Evolutionary conservation across 169 alveolate species (phyloP), one percentile per base, ranked within the genome.

Genomic region (Blepharisma undulans): DNA sequence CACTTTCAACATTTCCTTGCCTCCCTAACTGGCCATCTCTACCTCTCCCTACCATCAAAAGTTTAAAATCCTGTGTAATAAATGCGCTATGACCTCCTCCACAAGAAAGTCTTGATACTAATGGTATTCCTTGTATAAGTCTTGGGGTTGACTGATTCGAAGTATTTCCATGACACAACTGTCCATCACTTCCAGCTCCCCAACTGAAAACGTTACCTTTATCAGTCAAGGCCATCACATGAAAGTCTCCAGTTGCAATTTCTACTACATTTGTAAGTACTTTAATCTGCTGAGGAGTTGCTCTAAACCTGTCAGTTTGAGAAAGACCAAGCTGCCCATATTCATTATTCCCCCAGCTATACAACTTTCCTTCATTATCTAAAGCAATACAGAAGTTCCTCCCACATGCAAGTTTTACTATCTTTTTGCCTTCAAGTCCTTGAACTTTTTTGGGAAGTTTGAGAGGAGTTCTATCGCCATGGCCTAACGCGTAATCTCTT

Each of bases 341-440:
- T 33, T 97, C 96, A 81, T 98, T 97, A 71, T 98, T 98, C 19
- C 99, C 99, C 99, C 99, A 98, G 21, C 99, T 93, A 96, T 95
- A 98, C n/a, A 98, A 97, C 30, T 95, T 89, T 0, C 99, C 99
- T 85, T 97, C 95, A n/a, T 94, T 97, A 33, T 97, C 93, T 81
- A 94, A 86, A 90, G 96, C 97, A 93, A 98, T 84, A 4, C 97
- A 95, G 93, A 96, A 98, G 81, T 97, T 96, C 32, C 96, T 92
- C 72, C 99, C 99, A 84, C 99, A 97, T 1, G 98, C 96, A 66
- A 98, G 95, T 71, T 95, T 91, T 78, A 87, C 91, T 32, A 98
- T 97, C 87, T 96, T 97, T 32, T 90, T 90, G 72, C 92, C 92
- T 80, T 87, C 84, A 72, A 93, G 92, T 91, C 88, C 90, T 86